A percentile compares a stretch with the other conserved stretches of the same genome.
Conservation (phyloP, 2,329 filamentous ascomycete species). For the Neonectria magnoliae region DNA sequence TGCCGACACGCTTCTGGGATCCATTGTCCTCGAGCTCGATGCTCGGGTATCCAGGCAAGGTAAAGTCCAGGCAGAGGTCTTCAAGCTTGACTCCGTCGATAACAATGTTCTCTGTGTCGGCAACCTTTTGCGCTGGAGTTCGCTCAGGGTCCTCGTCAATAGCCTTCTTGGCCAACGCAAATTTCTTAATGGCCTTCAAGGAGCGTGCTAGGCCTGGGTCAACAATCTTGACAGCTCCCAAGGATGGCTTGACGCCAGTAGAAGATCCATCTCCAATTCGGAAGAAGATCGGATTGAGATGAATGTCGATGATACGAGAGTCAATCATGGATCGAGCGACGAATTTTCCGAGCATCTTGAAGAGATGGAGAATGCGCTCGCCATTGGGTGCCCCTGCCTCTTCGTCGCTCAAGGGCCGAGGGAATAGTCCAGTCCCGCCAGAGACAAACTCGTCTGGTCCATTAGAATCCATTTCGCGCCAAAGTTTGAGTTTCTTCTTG, state of each 20-base stretch:
- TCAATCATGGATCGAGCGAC: constrained; percentile 98
- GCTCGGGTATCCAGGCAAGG: constrained; percentile 86
- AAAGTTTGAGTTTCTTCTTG: constrained; percentile 95
- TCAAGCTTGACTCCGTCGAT: constrained; percentile 84
- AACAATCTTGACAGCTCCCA: constrained; percentile 89
- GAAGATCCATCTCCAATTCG: constrained; percentile 79
- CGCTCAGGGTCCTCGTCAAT: constrained; percentile 78
- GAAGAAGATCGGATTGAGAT: constrained; percentile 98
- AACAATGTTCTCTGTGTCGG: constrained; percentile 73
- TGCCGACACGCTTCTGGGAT: constrained; percentile 78
- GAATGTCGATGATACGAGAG: constrained; percentile 95
- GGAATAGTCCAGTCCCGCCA: constrained; percentile 86
- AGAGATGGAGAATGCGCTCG: constrained; percentile 87
- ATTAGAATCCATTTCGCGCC: constrained; percentile 87
- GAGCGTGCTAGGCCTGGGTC: constrained; percentile 88
- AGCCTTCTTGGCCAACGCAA: constrained; percentile 82
- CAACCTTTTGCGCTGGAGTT: constrained; percentile 74
- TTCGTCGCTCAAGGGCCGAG: constrained; percentile 85
- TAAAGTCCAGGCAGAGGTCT: constrained; percentile 93
- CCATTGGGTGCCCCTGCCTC: constrained; percentile 79
- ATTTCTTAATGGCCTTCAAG: constrained; percentile 86
- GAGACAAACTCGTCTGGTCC: constrained; percentile 84
- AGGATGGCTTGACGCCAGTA: constrained; percentile 76
- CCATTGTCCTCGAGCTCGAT: constrained; percentile 86
- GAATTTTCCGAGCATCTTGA: constrained; percentile 95